Percentiles rank a stretch among this genome's conserved stretches.
Conservation (phyloP, 2,329 filamentous ascomycete species). For the Sclerotinia trifoliorum region DNA sequence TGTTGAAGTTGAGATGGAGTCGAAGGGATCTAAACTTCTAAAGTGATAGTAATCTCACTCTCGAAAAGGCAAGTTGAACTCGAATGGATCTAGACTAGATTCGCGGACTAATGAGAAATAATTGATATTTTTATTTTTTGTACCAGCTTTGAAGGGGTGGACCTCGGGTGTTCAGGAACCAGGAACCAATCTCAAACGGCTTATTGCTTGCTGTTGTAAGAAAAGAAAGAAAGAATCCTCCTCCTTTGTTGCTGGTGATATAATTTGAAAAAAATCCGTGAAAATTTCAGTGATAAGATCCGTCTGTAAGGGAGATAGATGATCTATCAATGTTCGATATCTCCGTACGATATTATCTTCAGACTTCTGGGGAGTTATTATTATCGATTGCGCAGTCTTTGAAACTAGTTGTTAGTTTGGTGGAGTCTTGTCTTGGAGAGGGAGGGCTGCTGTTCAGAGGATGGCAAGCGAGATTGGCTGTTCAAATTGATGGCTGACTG, state of each 20-base stretch:
- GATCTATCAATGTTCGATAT: not conserved
- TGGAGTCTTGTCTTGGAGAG: conserved; percentile 12
- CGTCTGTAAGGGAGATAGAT: not conserved
- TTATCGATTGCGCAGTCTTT: conserved; percentile 7
- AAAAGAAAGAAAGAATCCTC: not conserved
- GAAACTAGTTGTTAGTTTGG: conserved; percentile 5
- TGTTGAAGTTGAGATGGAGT: conserved; percentile 9
- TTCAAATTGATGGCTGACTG: not conserved
- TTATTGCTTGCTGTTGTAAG: too few species aligned
- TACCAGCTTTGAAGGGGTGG: not conserved
- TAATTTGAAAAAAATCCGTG: too few species aligned
- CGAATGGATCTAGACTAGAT: conserved; percentile 9
- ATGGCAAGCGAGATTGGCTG: conserved; percentile 10
- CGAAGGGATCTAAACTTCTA: conserved; percentile 5
- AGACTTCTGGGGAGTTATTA: not conserved
- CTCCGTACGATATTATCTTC: not conserved
- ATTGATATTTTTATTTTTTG: conserved; percentile 5
- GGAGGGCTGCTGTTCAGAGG: not conserved
- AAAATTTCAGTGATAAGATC: not conserved
- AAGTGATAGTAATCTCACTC: conserved; percentile 13
- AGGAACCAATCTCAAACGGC: conserved; percentile 20
- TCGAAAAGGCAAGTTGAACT: not conserved
- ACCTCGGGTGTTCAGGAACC: conserved; percentile 16
- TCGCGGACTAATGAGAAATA: conserved; percentile 15
- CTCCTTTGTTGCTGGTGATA: not conserved